Percentiles rank a stretch among this genome's conserved stretches.
Conservation (phyloP, 2,329 filamentous ascomycete genomes). For the Talaromyces pinophilus region DNA sequence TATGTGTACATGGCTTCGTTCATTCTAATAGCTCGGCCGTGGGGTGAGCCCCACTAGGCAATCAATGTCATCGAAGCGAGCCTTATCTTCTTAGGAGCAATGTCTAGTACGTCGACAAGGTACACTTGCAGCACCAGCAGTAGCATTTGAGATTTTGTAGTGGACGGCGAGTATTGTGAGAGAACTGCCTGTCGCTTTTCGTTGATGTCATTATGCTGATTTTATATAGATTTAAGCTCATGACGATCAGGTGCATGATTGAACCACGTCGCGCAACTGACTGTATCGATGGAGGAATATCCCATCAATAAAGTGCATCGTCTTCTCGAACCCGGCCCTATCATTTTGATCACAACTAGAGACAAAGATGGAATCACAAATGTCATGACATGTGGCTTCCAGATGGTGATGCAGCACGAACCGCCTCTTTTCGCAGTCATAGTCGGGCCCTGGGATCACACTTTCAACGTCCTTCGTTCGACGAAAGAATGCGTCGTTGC, state of each 20-base stretch:
- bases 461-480: not conserved
- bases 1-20: not conserved
- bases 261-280: not conserved
- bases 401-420: constrained; percentile 12
- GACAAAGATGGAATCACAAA: not conserved
- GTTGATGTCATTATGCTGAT: not conserved
- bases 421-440: constrained; percentile 13
- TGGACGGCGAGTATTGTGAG: not conserved
- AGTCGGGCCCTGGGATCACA: constrained; percentile 5
- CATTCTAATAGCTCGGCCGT: not conserved
- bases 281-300: constrained; percentile 10
- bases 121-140: not conserved
- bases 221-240: not conserved
- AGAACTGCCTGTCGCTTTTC: not conserved
- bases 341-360: constrained; percentile 1
- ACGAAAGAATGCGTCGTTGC: constrained; percentile 8
- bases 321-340: not conserved
- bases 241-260: not conserved
- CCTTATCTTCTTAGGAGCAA: not conserved
- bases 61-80: not conserved
- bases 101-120: not conserved
- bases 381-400: constrained; percentile 12
- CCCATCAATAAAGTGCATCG: constrained; percentile 2
- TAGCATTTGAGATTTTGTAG: not conserved
- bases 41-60: not conserved